Evolutionary conservation across 495 filamentous ascomycete genomes (phyloP).

Genomic region (Xylaria flabelliformis): DNA sequence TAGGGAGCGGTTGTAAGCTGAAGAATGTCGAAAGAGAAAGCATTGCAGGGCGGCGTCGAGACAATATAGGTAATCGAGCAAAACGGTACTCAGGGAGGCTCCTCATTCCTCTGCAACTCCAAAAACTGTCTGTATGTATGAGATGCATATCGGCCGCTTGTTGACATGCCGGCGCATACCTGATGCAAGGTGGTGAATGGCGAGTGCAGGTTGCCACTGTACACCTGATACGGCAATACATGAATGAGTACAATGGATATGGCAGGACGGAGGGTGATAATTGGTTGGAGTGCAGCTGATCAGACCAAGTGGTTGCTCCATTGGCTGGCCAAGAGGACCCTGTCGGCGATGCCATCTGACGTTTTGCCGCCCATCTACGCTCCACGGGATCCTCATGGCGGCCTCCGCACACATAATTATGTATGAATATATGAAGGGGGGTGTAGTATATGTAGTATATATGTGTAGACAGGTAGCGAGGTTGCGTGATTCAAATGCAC

Average conservation of each 20-base stretch:
- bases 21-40: conserved; percentile 6
- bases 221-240: conserved; percentile 13
- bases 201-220: conserved; percentile 15
- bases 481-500: not conserved
- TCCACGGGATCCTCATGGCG: conserved; percentile 19
- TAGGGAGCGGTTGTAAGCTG: conserved; percentile 4
- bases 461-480: conserved; percentile 10
- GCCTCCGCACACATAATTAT: conserved; percentile 1
- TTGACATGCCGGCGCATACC: conserved; percentile 17
- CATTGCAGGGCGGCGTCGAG: not conserved
- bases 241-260: not conserved
- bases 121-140: conserved; percentile 19
- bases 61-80: not conserved
- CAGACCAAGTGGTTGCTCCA: conserved; percentile 16
- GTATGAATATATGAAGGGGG: not conserved
- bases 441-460: conserved; percentile 4
- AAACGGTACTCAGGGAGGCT: not conserved
- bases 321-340: conserved; percentile 18
- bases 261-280: conserved; percentile 6
- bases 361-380: conserved; percentile 26
- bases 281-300: conserved; percentile 29
- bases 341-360: conserved; percentile 28
- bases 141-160: conserved; percentile 22
- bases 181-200: conserved; percentile 25
- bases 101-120: not conserved